Evolutionary conservation across 2,329 filamentous ascomycete species (phyloP).

Genomic region (Colletotrichum brevisporum): DNA sequence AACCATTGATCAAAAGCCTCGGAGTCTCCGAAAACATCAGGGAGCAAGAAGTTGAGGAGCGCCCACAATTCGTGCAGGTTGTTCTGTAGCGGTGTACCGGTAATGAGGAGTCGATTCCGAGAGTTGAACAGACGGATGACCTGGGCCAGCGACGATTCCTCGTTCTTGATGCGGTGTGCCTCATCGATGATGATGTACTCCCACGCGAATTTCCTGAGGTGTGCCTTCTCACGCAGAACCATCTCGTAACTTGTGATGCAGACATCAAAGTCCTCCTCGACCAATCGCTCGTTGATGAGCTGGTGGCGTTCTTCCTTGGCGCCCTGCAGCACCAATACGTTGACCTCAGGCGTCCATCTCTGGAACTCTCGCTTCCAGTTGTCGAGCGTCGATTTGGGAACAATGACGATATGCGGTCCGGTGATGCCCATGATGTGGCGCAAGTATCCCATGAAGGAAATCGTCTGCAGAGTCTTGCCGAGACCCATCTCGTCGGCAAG

Average conservation of each 20-base stretch:
- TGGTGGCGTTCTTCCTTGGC: conserved; percentile 92
- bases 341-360: conserved; percentile 95
- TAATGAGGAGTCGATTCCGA: conserved; percentile 93
- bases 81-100: conserved; percentile 96
- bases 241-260: conserved; percentile 99
- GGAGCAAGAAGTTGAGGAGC: conserved; percentile 95
- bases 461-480: conserved; percentile 97
- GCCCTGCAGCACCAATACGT: conserved; percentile 93
- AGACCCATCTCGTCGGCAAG: conserved; percentile 99
- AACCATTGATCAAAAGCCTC: conserved; percentile 99
- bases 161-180: conserved; percentile 98
- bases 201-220: conserved; percentile 98
- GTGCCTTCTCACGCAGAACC: conserved; percentile 94
- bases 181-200: conserved; percentile 99
- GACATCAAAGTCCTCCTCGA: conserved; percentile 96
- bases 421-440: conserved; percentile 91
- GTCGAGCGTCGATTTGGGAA: conserved; percentile 97
- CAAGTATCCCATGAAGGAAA: conserved; percentile 95
- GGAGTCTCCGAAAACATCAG: conserved; percentile 96
- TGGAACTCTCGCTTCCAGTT: conserved; percentile 98
- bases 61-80: conserved; percentile 99
- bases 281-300: conserved; percentile 90
- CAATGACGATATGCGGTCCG: conserved; percentile 90
- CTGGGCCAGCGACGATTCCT: conserved; percentile 95
- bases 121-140: conserved; percentile 98